Percentiles rank a stretch among this genome's conserved stretches.
Evolutionary conservation across 495 filamentous ascomycete species (phyloP).

Genomic region (Daldinia concentrica): DNA sequence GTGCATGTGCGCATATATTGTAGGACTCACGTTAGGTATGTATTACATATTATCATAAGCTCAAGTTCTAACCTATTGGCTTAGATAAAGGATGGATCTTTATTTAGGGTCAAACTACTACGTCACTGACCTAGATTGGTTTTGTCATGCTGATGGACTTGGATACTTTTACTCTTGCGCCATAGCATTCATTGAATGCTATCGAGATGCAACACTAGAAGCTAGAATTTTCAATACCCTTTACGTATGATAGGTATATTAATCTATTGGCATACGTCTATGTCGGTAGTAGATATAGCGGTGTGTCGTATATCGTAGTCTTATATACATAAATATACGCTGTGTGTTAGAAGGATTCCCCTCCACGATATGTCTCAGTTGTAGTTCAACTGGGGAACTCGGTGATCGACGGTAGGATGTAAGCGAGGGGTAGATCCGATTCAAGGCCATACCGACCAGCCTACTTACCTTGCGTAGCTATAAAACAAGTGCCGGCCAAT

Average conservation of each 20-base stretch:
- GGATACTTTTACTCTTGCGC: slow-evolving; percentile 5
- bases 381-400: slow-evolving; percentile 28
- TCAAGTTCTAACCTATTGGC: not conserved
- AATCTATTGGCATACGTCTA: slow-evolving; percentile 12
- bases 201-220: slow-evolving; percentile 16
- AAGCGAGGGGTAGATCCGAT: slow-evolving; percentile 40
- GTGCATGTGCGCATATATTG: not conserved
- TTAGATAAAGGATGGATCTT: slow-evolving; percentile 25
- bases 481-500: slow-evolving; percentile 10
- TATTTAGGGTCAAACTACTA: slow-evolving; percentile 27
- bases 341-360: slow-evolving; percentile 4
- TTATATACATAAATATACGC: slow-evolving; percentile 1
- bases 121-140: slow-evolving; percentile 28
- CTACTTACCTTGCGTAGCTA: slow-evolving; percentile 1
- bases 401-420: slow-evolving; percentile 37
- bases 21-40: too few relatives aligned
- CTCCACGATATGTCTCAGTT: slow-evolving; percentile 22
- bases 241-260: not conserved
- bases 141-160: slow-evolving; percentile 29
- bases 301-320: slow-evolving; percentile 12
- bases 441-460: slow-evolving; percentile 20
- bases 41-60: slow-evolving; percentile 9
- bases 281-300: slow-evolving; percentile 8
- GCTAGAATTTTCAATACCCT: not conserved
- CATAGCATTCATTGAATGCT: slow-evolving; percentile 7